Evolutionary conservation across 495 filamentous ascomycete genomes (phyloP), one percentile per base, ranked within the genome.

Genomic region (Lepidopterella palustris): DNA sequence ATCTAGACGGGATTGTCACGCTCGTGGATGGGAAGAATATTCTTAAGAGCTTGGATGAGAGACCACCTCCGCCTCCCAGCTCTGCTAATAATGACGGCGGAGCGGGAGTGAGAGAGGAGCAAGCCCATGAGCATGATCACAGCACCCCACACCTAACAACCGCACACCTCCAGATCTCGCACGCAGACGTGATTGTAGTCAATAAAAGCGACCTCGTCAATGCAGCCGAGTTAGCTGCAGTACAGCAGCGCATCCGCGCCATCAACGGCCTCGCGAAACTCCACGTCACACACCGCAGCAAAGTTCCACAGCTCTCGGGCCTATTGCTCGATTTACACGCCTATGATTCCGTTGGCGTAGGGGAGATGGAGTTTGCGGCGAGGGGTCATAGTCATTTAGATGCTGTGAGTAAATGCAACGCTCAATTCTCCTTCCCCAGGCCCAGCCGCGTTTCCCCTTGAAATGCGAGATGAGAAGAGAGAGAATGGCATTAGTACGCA

Each of bases 1-100:
- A 92, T 71, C 83, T 98, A 10, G 93, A 98, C 70, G 93, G 93
- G 15, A 95, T 98, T 51, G 90, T 98, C 42, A 97, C 95, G 3
- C 78, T 98, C 1, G 89, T 97, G 53, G 93, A 98, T 74, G 92
- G 95, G 32, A 92, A 91, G 73, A 97, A 97, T 66, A 87, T 97
- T 29, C 70, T 92, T 0, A 80, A 78, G 40, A 87, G 84, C 55
- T 79, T 98, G 10, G 88, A 96, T 56, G 89, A 95, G 62, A 80
- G 84, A 6, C 74, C 82, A 0, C 79, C 80, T 0, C 15, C 56
- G 45, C 3, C 13, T 11, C 13, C 47, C 47, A 10, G 13, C 2
- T 11, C 3, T 42, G 3, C 13, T 42, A 11, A 42, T 3, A 10
- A 42, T 15, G 32, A 47, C 21, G 58, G 62, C 5, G 58, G 61